Evolutionary conservation across 495 filamentous ascomycete species (phyloP).

Genomic region (Penicillium coffeae): DNA sequence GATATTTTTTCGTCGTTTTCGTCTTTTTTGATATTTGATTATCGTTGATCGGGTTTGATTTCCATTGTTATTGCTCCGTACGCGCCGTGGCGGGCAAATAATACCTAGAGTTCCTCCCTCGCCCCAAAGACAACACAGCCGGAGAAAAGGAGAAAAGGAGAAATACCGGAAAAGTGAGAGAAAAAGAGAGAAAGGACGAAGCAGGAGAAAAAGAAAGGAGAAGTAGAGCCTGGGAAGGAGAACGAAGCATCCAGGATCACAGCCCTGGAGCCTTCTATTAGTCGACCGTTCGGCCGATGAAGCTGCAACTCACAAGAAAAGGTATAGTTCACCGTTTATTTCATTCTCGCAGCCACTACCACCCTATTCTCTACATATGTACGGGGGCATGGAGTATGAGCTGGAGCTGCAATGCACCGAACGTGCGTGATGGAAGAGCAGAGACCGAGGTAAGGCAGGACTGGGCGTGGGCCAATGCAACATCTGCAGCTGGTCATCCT

Average conservation of each 20-base stretch:
- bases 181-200: not conserved
- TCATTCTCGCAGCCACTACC: slow-evolving; percentile 15
- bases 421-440: slow-evolving; percentile 21
- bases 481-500: slow-evolving; percentile 27
- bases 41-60: no score
- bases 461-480: not conserved
- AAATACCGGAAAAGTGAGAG: not conserved
- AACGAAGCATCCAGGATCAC: no score
- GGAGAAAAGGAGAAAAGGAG: not conserved
- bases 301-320: slow-evolving; percentile 1
- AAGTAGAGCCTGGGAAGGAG: no score
- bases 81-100: no score
- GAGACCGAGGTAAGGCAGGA: slow-evolving; percentile 6
- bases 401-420: slow-evolving; percentile 4
- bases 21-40: no score
- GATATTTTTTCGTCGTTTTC: not conserved
- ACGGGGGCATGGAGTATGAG: not conserved
- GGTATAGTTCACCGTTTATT: slow-evolving; percentile 33
- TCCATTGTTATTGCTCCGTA: no score
- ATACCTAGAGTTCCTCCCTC: slow-evolving; percentile 1
- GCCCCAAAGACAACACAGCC: not conserved
- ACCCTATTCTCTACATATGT: slow-evolving; percentile 8
- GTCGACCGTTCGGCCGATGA: no score
- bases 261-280: no score
- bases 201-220: not conserved